Evolutionary conservation across 768 basidiomycete species (phyloP), one percentile per base, ranked within the genome.

Genomic region (Tricholoma flavovirens): DNA sequence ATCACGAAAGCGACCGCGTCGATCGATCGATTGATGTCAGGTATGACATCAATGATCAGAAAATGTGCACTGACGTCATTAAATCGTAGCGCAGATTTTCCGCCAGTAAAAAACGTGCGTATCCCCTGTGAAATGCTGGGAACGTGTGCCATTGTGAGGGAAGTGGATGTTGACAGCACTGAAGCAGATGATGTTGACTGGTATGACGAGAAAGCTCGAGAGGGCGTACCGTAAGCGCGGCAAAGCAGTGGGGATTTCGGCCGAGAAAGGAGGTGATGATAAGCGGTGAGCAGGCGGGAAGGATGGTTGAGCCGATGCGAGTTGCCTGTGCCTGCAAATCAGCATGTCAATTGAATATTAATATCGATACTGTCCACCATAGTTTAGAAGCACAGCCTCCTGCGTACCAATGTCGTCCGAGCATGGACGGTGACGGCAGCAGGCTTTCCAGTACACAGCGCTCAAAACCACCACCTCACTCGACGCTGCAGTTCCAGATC

Each of bases 391-490:
- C 73, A 49, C 45, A 80, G n/a, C n/a, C n/a, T n/a, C 83, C 75
- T 86, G 83, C 0, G 86, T 86, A 1, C 85, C 84, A 29, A 86
- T 84, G 60, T 86, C 84, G 49, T n/a, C n/a, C n/a, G n/a, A n/a
- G 88, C 87, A 63, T 90, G 87, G 0, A 89, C 81, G 30, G 89
- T 84, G 3, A n/a, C n/a, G n/a, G 83, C 85, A 0, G 87, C 86
- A 0, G 86, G 84, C 56, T 74, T 83, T 0, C 84, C 84, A 0
- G 81, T 82, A 2, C 82, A 61, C 88, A 11, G 83, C 82, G 58
- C 79, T 85, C 42, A 89, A 66, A 0, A 84, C 88, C 4, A 88
- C 87, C 83, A 87, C 87, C 63, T 90, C 88, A 55, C 87, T 88
- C 0, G 87, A 2, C 82, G 75, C 58, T 86, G 83, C 17, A 83